phyloP scores from a whole-genome alignment of 2,329 filamentous ascomycete species.

The Ophiostoma perfectum region DNA sequence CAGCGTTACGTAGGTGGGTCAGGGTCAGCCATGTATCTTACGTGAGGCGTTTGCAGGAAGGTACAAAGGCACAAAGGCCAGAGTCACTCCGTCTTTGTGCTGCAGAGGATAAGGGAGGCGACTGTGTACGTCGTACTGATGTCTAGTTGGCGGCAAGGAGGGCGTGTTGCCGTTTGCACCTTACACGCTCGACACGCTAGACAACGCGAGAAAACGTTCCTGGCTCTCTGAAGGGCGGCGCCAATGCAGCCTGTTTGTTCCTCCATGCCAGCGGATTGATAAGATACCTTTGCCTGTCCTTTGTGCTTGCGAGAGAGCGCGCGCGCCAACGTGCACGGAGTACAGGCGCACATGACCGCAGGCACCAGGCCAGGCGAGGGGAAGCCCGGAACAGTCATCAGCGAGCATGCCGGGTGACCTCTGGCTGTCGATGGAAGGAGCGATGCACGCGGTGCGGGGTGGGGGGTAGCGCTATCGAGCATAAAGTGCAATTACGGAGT shows the following conservation, averaged over 20 bases:
- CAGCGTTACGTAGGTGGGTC: conserved; percentile 22
- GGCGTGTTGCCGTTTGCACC: conserved; percentile 8
- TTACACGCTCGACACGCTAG: not conserved
- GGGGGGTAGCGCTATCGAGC: conserved; percentile 11
- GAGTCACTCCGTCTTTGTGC: too few species aligned
- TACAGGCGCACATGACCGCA: not conserved
- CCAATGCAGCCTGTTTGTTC: too few species aligned
- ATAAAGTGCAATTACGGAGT: not conserved
- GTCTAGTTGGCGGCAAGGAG: not conserved
- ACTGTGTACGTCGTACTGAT: too few species aligned
- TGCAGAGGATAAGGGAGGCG: too few species aligned
- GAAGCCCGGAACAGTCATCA: conserved; percentile 16
- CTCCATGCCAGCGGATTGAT: not conserved
- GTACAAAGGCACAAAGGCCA: too few species aligned
- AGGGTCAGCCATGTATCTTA: conserved; percentile 4
- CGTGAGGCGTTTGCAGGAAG: too few species aligned
- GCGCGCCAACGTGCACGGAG: too few species aligned
- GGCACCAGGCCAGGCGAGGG: conserved; percentile 10
- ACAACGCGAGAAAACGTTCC: conserved; percentile 2
- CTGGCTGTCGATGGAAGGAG: conserved; percentile 4
- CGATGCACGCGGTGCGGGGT: conserved; percentile 11
- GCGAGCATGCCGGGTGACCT: conserved; percentile 13
- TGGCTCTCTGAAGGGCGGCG: not conserved
- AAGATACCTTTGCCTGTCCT: not conserved
- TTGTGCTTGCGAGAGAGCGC: not conserved